Evolutionary conservation across 768 basidiomycete genomes (phyloP).

Genomic region (Strobilomyces confusus): DNA sequence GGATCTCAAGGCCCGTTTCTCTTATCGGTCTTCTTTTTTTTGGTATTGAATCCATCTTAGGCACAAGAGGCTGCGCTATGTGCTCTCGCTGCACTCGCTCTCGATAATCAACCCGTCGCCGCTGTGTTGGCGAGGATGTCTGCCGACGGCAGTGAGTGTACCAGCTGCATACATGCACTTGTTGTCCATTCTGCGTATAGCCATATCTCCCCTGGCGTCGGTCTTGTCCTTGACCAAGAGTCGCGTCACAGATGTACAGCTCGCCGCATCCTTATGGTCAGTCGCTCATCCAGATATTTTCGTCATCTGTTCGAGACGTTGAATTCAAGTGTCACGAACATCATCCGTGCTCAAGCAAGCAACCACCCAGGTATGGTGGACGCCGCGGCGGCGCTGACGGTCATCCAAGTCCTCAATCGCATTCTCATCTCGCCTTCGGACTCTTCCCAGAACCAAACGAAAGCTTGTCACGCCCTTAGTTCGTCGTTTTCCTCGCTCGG

Average conservation of each 20-base stretch:
- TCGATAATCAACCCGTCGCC: slow-evolving; percentile 58
- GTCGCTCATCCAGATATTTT: slow-evolving; percentile 3
- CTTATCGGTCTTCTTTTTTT: neutral
- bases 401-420: slow-evolving; percentile 69
- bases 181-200: slow-evolving; percentile 7
- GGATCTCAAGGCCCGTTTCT: slow-evolving; percentile 48
- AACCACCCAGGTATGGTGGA: slow-evolving; percentile 35
- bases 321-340: slow-evolving; percentile 51
- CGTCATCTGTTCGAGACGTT: neutral
- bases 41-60: slow-evolving; percentile 29
- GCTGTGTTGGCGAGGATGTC: slow-evolving; percentile 41
- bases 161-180: slow-evolving; percentile 14
- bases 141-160: slow-evolving; percentile 37
- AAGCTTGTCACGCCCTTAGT: slow-evolving; percentile 78
- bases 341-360: slow-evolving; percentile 48
- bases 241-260: slow-evolving; percentile 58
- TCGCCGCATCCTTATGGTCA: slow-evolving; percentile 70
- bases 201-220: slow-evolving; percentile 30
- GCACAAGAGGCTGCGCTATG: slow-evolving; percentile 61
- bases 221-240: slow-evolving; percentile 46
- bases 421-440: slow-evolving; percentile 47
- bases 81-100: slow-evolving; percentile 63
- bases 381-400: slow-evolving; percentile 46
- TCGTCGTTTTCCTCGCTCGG: slow-evolving; percentile 24
- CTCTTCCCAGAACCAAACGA: slow-evolving; percentile 44